Percentiles rank a stretch among this genome's conserved stretches.
Evolutionary conservation across 345 rosid genomes (phyloP).

Genomic region (Brassica napus): Da-Ae NC_063452.1:62301501-62302000

Average conservation of each 20-base stretch:
- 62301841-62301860: not conserved
- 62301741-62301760: conserved; percentile 13
- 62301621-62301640: conserved; percentile 1
- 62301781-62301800: not conserved
- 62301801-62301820: not conserved
- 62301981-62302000: conserved; percentile 8
- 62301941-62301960: conserved; percentile 10
- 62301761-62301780: not conserved
- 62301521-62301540: conserved; percentile 28
- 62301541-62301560: not conserved
- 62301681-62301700: conserved; percentile 33
- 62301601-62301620: conserved; percentile 15
- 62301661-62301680: not conserved
- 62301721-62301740: conserved; percentile 6
- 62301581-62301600: conserved; percentile 37
- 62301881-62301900: conserved; percentile 35
- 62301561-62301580: conserved; percentile 34
- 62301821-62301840: not conserved
- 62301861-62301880: conserved; percentile 19
- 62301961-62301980: conserved; percentile 34
- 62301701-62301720: not conserved
- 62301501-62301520: conserved; percentile 31
- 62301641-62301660: not conserved
- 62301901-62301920: conserved; percentile 10
- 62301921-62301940: not conserved